phyloP scores from a whole-genome alignment of 164 flowering plant genomes.

The Houttuynia cordata region DNA sequence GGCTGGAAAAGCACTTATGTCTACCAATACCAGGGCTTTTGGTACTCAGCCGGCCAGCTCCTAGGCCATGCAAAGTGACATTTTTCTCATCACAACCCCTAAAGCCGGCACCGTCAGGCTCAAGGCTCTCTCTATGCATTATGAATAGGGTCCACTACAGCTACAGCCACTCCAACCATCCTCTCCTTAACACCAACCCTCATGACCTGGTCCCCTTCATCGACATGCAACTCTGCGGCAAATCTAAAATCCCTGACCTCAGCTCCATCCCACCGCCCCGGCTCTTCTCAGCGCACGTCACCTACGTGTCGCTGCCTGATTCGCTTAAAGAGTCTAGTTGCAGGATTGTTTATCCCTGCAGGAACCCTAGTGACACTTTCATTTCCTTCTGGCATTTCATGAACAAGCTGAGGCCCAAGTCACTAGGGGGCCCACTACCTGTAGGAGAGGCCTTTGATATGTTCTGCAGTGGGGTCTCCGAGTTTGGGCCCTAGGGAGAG shows the following conservation, averaged over 20 bases:
- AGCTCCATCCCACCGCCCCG: conserved; percentile 1
- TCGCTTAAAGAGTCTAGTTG: conserved; percentile 1
- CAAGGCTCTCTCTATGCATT: conserved; percentile 2
- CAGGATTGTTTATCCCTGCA: conserved; percentile 7
- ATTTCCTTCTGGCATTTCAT: conserved; percentile 11
- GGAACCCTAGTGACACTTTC: conserved; percentile 8
- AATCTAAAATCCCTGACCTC: background rate
- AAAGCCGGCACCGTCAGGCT: conserved; percentile 3
- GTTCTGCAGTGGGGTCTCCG: conserved; percentile 9
- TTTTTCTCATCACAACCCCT: conserved; percentile 1
- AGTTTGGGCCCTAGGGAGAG: conserved; percentile 5
- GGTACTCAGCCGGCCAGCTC: background rate
- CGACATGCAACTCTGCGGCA: background rate
- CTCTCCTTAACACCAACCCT: background rate
- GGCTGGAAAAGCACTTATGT: background rate
- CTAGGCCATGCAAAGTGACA: background rate
- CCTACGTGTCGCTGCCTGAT: background rate
- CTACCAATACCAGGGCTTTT: conserved; percentile 4
- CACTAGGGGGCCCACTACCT: background rate
- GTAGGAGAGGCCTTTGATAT: conserved; percentile 13
- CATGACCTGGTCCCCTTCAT: conserved; percentile 1
- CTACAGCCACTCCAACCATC: background rate
- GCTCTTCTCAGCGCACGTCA: background rate
- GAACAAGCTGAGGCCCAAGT: conserved; percentile 5
- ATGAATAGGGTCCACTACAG: background rate